phyloP scores from a whole-genome alignment of 116 monocot genomes.

The Phalaenopsis hybrid region DNA sequence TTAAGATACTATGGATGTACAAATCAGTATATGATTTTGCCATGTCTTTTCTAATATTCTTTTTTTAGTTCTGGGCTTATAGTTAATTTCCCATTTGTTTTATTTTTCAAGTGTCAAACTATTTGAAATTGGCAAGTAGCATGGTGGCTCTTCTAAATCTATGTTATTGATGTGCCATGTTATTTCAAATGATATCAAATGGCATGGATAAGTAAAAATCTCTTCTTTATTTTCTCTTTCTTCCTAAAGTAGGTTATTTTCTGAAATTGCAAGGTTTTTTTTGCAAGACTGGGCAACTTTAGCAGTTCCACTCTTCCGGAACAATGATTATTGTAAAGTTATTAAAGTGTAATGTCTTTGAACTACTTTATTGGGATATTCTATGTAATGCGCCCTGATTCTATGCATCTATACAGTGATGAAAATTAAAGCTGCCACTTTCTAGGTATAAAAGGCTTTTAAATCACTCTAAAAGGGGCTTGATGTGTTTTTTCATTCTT shows the following conservation, averaged over 20 bases:
- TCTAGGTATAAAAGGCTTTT: neutral
- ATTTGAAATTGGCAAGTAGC: neutral
- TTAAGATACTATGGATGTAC: neutral
- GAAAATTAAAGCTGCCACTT: no score
- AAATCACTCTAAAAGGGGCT: neutral
- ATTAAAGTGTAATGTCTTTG: no score
- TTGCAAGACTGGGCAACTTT: no score
- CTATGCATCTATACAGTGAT: constrained; percentile 1
- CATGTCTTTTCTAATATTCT: neutral
- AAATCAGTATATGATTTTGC: neutral
- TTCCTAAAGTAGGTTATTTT: no score
- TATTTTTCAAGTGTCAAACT: neutral
- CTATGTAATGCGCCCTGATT: neutral
- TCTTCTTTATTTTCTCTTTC: no score
- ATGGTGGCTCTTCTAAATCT: neutral
- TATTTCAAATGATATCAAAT: no score
- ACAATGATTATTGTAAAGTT: no score
- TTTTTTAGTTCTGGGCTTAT: neutral
- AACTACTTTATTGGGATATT: neutral
- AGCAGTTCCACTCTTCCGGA: no score
- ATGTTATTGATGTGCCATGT: no score
- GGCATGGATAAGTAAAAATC: no score
- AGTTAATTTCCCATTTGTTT: neutral
- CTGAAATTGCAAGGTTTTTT: no score
- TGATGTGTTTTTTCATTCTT: neutral